Evolutionary conservation across 345 rosid genomes (phyloP).

Genomic region (Eucalyptus curtisii): DNA sequence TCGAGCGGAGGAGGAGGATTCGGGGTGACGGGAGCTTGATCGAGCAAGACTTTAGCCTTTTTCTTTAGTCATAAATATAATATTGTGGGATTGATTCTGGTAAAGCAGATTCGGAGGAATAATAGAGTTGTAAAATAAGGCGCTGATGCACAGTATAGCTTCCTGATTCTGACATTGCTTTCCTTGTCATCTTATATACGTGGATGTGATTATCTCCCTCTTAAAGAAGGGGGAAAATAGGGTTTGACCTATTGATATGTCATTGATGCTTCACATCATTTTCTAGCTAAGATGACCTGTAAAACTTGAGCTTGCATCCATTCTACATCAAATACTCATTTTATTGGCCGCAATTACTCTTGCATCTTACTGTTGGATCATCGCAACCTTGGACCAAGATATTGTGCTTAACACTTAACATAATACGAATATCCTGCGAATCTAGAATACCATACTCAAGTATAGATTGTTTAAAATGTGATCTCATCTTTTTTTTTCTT

Average conservation of each 20-base stretch:
- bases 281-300: neutral
- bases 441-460: neutral
- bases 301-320: neutral
- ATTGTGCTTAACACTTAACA: neutral
- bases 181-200: neutral
- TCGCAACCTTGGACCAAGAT: neutral
- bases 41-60: neutral
- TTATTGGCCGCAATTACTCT: neutral
- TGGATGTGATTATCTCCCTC: neutral
- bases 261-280: neutral
- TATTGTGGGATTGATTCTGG: neutral
- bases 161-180: neutral
- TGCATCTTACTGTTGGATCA: neutral
- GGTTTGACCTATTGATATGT: neutral
- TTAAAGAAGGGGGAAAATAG: neutral
- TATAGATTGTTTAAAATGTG: neutral
- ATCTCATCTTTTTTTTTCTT: neutral
- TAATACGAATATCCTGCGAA: neutral
- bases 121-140: neutral
- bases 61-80: neutral
- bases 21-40: neutral
- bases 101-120: neutral
- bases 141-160: neutral
- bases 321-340: neutral
- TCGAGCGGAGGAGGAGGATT: neutral